These are phyloP conservation scores for Pseudocercospora vitis DNA, from an alignment of 2,329 filamentous ascomycete species.

Conservation along the genomic window DNA sequence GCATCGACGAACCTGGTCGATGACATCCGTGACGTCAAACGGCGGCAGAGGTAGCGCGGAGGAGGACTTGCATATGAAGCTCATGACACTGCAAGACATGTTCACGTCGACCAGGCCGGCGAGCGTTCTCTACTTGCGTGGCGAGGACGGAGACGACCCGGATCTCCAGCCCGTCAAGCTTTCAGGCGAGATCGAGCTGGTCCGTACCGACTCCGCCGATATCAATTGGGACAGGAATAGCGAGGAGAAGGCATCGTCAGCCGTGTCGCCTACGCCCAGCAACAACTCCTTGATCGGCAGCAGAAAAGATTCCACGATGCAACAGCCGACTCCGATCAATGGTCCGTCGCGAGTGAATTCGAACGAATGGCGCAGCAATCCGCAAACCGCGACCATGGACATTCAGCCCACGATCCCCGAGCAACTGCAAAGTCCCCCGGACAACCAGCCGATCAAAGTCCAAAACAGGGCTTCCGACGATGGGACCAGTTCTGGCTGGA, in stretches of 20 bases:
- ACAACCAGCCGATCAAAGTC: conserved; percentile 55
- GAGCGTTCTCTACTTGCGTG: conserved; percentile 74
- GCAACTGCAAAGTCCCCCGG: conserved; percentile 49
- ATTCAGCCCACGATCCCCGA: conserved; percentile 45
- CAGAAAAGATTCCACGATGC: conserved; percentile 45
- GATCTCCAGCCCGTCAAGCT: conserved; percentile 75
- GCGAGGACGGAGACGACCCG: conserved; percentile 75
- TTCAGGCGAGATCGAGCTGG: conserved; percentile 63
- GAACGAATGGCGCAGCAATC: conserved; percentile 52
- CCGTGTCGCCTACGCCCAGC: conserved; percentile 53
- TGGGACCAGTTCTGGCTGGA: conserved; percentile 74
- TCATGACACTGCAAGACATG: conserved; percentile 80
- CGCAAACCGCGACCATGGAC: conserved; percentile 55
- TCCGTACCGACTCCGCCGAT: conserved; percentile 50
- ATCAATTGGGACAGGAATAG: conserved; percentile 53
- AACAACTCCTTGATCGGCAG: conserved; percentile 46
- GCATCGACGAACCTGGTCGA: conserved; percentile 93
- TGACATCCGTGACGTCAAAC: conserved; percentile 66
- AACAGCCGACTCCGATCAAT: conserved; percentile 46
- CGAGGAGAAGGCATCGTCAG: conserved; percentile 56
- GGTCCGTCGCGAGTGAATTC: conserved; percentile 48
- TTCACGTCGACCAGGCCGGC: conserved; percentile 79
- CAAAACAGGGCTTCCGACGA: conserved; percentile 58
- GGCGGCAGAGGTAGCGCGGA: conserved; percentile 48
- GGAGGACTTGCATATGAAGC: conserved; percentile 76